Evolutionary conservation across 345 rosid species (phyloP).

Genomic region (Excoecaria cochinchinensis): DNA sequence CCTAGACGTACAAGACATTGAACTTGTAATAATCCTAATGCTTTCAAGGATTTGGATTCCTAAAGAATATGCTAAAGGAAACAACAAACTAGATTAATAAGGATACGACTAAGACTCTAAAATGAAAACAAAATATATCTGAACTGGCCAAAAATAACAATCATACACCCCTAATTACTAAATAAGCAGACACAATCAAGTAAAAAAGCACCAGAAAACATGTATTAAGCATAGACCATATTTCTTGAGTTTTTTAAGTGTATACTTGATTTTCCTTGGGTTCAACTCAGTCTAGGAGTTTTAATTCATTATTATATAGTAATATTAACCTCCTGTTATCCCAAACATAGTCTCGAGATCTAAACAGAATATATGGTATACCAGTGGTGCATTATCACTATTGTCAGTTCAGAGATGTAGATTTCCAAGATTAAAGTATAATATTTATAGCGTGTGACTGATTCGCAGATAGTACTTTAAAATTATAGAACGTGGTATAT

Average conservation of each 20-base stretch:
- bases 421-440: neutral
- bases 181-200: neutral
- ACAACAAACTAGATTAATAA: neutral
- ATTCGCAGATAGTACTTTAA: neutral
- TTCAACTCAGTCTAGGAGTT: neutral
- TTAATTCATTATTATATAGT: neutral
- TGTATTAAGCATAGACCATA: neutral
- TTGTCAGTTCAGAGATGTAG: neutral
- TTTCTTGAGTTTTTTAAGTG: neutral
- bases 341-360: neutral
- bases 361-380: neutral
- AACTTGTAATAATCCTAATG: neutral
- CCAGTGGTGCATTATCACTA: neutral
- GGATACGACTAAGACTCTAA: neutral
- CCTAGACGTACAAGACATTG: neutral
- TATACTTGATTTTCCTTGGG: neutral
- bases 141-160: neutral
- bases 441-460: neutral
- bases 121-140: neutral
- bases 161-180: neutral
- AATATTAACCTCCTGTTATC: neutral
- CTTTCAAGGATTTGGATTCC: neutral
- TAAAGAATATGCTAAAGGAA: neutral
- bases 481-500: neutral
- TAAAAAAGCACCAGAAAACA: neutral